phyloP scores from a whole-genome alignment of 164 flowering plant genomes.

The Berberis vulgaris region DNA sequence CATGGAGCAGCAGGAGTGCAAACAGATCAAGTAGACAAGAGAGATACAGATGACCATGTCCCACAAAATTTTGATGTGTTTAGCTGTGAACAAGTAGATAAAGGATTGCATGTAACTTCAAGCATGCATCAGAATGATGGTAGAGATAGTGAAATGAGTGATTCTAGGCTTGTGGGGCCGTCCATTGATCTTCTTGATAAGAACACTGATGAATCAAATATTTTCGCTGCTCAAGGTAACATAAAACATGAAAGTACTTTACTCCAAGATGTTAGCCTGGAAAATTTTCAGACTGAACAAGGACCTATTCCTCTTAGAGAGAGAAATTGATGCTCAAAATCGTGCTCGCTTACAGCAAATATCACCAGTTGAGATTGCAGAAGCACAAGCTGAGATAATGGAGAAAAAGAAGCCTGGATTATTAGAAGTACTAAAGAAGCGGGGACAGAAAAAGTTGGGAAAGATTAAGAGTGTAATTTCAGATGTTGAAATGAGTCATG shows the following conservation, averaged over 20 bases:
- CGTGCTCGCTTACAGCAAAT: conserved; percentile 44
- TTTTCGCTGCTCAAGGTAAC: no score
- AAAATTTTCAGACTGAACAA: conserved; percentile 10
- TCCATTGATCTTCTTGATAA: no score
- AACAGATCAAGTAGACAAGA: no score
- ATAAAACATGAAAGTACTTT: background rate
- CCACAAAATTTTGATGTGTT: no score
- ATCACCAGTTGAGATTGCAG: conserved; percentile 72
- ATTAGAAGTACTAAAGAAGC: conserved; percentile 39
- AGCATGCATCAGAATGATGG: background rate
- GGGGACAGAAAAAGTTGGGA: conserved; percentile 50
- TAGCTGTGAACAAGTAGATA: no score
- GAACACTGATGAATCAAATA: no score
- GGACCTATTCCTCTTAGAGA: conserved; percentile 27
- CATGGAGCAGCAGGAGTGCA: no score
- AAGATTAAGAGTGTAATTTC: conserved; percentile 21
- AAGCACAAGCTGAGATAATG: conserved; percentile 77
- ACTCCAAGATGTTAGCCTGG: background rate
- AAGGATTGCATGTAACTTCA: background rate
- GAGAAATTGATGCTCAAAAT: conserved; percentile 88
- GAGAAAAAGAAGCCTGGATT: conserved; percentile 57
- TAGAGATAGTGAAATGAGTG: background rate
- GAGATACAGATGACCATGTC: no score
- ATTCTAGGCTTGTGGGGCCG: no score
- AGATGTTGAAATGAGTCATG: conserved; percentile 4